Conservation (phyloP, 352 stramenopile genomes). For the Plasmopara viticola region DNA sequence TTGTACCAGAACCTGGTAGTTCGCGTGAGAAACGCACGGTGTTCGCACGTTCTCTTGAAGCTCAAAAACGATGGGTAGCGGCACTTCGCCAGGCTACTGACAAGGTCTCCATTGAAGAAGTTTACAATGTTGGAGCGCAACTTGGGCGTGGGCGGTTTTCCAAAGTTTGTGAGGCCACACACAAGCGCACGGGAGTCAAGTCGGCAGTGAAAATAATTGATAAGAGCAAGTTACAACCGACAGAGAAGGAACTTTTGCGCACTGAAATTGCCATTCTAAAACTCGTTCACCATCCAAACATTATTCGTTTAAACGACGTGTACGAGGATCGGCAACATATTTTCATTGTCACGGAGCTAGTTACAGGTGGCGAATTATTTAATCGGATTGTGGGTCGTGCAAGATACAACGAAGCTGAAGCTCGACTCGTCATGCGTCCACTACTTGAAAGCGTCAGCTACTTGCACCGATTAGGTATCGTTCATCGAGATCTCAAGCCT, state of each 20-base stretch:
- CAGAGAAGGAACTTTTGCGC: slow-evolving; percentile 86
- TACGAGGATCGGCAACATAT: slow-evolving; percentile 91
- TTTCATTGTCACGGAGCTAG: slow-evolving; percentile 98
- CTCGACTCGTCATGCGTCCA: slow-evolving; percentile 79
- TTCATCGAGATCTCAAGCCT: slow-evolving; percentile 86
- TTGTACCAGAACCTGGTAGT: slow-evolving; percentile 62
- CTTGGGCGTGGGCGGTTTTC: slow-evolving; percentile 88
- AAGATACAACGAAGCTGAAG: slow-evolving; percentile 86
- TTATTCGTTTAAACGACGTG: slow-evolving; percentile 84
- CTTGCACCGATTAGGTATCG: slow-evolving; percentile 87
- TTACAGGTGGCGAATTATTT: slow-evolving; percentile 95
- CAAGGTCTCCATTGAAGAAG: slow-evolving; percentile 85
- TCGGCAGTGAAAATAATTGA: slow-evolving; percentile 92
- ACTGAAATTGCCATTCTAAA: slow-evolving; percentile 93
- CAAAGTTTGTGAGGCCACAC: slow-evolving; percentile 72
- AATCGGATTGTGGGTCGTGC: slow-evolving; percentile 90
- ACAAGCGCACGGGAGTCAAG: slow-evolving; percentile 55
- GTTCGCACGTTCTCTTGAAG: slow-evolving; percentile 69
- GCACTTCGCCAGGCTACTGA: slow-evolving; percentile 76
- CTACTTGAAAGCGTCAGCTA: slow-evolving; percentile 88
- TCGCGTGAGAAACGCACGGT: slow-evolving; percentile 72
- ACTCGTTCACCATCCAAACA: slow-evolving; percentile 87
- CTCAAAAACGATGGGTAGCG: slow-evolving; percentile 72
- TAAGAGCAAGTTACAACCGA: slow-evolving; percentile 81
- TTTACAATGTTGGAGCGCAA: slow-evolving; percentile 84